These are phyloP conservation scores for Pseudopediastrum boryanum DNA, from an alignment of 139 green algal species.

Conservation along the genomic window DNA sequence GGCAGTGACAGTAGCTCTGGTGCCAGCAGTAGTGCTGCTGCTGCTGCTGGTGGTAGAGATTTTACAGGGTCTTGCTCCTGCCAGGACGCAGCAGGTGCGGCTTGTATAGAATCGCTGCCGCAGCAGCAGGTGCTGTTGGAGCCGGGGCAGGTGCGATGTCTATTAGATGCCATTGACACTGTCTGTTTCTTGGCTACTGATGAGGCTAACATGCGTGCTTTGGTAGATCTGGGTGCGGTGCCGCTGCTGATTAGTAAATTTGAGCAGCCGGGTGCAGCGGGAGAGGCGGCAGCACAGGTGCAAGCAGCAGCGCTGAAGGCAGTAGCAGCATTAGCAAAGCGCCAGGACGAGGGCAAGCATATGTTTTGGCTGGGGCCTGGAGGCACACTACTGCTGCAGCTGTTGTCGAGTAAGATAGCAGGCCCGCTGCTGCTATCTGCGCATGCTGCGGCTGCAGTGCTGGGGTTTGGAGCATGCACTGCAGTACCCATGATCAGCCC, in stretches of 20 bases:
- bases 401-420: not conserved
- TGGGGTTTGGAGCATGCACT: slow-evolving; percentile 20
- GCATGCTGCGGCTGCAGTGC: not conserved
- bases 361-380: slow-evolving; percentile 13
- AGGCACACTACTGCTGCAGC: slow-evolving; percentile 14
- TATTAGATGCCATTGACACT: slow-evolving; percentile 30
- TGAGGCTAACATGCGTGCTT: slow-evolving; percentile 14
- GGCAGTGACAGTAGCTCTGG: not conserved
- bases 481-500: slow-evolving; percentile 4
- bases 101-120: not conserved
- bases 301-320: not conserved
- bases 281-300: not conserved
- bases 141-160: slow-evolving; percentile 1
- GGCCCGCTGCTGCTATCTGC: not conserved
- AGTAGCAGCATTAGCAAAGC: slow-evolving; percentile 8
- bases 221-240: slow-evolving; percentile 21
- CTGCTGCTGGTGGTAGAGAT: not conserved
- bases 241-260: slow-evolving; percentile 36
- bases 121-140: slow-evolving; percentile 3
- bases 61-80: not conserved
- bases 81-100: not conserved
- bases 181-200: slow-evolving; percentile 26
- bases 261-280: not conserved
- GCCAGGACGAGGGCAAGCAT: slow-evolving; percentile 21
- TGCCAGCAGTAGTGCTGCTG: not conserved